phyloP scores from a whole-genome alignment of 2,329 filamentous ascomycete genomes.

The Lasiodiplodia theobromae region DNA sequence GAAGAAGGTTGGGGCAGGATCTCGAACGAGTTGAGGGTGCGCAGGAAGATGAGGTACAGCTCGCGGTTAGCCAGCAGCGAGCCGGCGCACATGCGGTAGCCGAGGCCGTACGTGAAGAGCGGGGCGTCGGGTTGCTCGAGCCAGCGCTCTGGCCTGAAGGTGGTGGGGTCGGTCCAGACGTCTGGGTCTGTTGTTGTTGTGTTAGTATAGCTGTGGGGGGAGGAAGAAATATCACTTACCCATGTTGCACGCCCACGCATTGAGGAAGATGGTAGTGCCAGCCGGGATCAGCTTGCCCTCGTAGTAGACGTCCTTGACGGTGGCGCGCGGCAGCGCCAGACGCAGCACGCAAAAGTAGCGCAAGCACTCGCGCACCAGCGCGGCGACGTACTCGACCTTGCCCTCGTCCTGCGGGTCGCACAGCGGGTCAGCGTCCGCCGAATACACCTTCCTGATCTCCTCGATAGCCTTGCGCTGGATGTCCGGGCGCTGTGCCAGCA shows the following conservation, averaged over 20 bases:
- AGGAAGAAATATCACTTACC: conserved; percentile 50
- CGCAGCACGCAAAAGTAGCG: conserved; percentile 69
- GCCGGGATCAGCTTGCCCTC: conserved; percentile 65
- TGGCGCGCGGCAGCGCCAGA: conserved; percentile 67
- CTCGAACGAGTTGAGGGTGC: conserved; percentile 67
- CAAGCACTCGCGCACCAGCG: conserved; percentile 68
- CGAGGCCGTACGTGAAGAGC: conserved; percentile 70
- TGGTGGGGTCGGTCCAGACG: conserved; percentile 65
- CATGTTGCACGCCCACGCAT: conserved; percentile 74
- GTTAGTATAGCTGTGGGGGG: neutral
- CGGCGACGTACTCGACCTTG: conserved; percentile 68
- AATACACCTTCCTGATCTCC: conserved; percentile 64
- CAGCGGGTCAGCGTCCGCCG: conserved; percentile 58
- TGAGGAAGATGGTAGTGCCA: conserved; percentile 70
- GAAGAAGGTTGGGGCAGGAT: conserved; percentile 62
- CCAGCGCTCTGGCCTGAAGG: conserved; percentile 69
- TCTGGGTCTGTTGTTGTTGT: conserved; percentile 51
- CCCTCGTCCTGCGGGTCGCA: conserved; percentile 69
- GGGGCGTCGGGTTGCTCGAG: conserved; percentile 68
- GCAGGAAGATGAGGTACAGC: conserved; percentile 69
- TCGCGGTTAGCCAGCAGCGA: conserved; percentile 69
- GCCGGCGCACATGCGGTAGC: conserved; percentile 73
- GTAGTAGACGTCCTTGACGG: conserved; percentile 66
- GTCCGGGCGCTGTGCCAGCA: conserved; percentile 66
- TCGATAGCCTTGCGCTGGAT: conserved; percentile 66